Evolutionary conservation across 208 protist genomes (phyloP), one percentile per base, ranked within the genome.

Genomic region (Lotmaria passim): DNA sequence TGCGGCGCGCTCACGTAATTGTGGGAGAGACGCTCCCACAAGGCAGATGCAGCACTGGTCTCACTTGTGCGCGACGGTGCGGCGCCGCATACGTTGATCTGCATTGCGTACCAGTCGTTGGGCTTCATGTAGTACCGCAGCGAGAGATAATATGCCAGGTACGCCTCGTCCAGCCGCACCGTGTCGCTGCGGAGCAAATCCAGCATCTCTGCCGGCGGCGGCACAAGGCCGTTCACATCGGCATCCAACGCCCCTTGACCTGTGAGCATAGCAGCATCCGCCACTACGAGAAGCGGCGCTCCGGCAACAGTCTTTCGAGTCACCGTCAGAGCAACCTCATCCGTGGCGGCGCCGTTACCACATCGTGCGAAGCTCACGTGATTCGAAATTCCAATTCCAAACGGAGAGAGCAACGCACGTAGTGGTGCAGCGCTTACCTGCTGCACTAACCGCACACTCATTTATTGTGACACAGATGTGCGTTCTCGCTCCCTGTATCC

Each of bases 101-200:
- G 69, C 1, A 30, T 33, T 19, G 73, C 68, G 44, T 69, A 79
- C 55, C 67, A 81, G n/a, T 46, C 46, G 24, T 68, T 53, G 4
- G 50, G 36, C 14, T 66, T 31, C 2, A 55, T 55, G 62, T 58
- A 76, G 51, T 31, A 62, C 15, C 53, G 68, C 30, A 72, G 48
- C 2, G 75, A 72, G n/a, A 82, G 66, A 36, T 70, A 82, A 55
- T 78, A 57, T 14, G 70, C 76, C 2, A 82, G 50, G 57, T 76
- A 76, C 31, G 62, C 44, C 19, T 50, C 26, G 21, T 73, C 72
- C 21, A 75, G 36, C 24, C 50, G 64, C 55, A 31, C 39, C 2
- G 43, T 39, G 3, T 69, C 56, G 33, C 47, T n/a, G 6, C 44
- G 57, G 4, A 81, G 43, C 47, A 76, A 31, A 19, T 52, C 53